Base-by-base conservation (phyloP, 106 monocot genomes). In the Gastrodia elata region DNA sequence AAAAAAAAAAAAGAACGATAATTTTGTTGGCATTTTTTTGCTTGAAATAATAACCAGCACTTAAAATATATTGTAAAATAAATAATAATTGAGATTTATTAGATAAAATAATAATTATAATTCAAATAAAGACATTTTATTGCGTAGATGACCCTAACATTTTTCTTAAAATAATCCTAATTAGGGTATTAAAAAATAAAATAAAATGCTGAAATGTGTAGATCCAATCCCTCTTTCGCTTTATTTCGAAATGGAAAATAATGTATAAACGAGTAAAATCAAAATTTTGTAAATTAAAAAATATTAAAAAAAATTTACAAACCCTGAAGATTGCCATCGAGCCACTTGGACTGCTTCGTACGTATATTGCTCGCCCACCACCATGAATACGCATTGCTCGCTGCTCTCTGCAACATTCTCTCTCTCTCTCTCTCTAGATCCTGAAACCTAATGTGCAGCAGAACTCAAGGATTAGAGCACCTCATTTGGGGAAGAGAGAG, bases 291-390 rank as follows among this genome's bases (percentile, higher is more conserved):
- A n/a, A n/a, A n/a, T n/a, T n/a, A 32, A 13, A 2, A 10, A 61
- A 61, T 26, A n/a, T 56, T 5, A 56, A 61, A 8, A 30, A 3
- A 30, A 58, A 42, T 40, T 24, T 27, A 5, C 26, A 38, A 36
- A 79, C 94, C 94, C 84, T 89, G 83, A 70, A 94, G 86, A 73
- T 87, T 83, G 78, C 83, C 78, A 71, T 91, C 91, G 20, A 94
- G 94, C 94, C 94, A 94, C 78, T 89, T 91, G 57, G 94, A 95
- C 55, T 95, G 94, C 73, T 83, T 91, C 73, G 91, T 91, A 15
- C 94, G 46, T 76, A 95, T 89, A 79, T 91, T 84, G 74, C 94
- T 91, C 30, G 91, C 94, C 94, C 89, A 91, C 94, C 94, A 91
- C 94, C 94, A 89, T 33, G 94, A 89, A 76, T 87, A 95, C 26